These are phyloP conservation scores for Austroboletus festivus DNA, from an alignment of 768 basidiomycete genomes.

Conservation along the genomic window DNA sequence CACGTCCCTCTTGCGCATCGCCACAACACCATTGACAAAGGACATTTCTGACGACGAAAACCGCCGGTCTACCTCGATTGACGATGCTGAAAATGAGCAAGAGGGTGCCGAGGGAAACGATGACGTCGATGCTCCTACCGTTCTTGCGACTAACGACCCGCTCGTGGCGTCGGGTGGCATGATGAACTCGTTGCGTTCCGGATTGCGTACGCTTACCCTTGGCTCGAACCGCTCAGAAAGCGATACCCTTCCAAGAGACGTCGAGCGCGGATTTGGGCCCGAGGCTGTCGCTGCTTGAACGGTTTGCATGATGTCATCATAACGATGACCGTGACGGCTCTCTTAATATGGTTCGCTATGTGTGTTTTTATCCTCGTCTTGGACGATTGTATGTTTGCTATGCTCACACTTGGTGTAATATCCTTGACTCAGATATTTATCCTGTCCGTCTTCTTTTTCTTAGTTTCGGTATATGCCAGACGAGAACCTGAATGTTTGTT, in stretches of 20 bases:
- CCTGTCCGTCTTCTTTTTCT: too few species aligned
- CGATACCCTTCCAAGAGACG: slow-evolving; percentile 29
- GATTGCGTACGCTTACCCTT: slow-evolving; percentile 25
- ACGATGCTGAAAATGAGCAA: slow-evolving; percentile 25
- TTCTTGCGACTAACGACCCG: slow-evolving; percentile 8
- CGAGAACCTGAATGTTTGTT: too few species aligned
- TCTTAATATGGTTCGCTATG: slow-evolving; percentile 1
- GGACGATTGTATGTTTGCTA: too few species aligned
- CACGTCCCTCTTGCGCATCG: slow-evolving; percentile 81
- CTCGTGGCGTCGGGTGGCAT: slow-evolving; percentile 14
- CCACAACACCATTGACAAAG: slow-evolving; percentile 58
- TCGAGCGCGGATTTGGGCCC: slow-evolving; percentile 21
- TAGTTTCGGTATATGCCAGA: too few species aligned
- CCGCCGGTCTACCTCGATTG: slow-evolving; percentile 23
- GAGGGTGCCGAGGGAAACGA: slow-evolving; percentile 11
- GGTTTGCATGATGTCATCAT: too few species aligned
- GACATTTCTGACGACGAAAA: slow-evolving; percentile 34
- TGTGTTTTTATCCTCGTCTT: background rate
- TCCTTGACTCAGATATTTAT: too few species aligned
- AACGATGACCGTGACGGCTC: too few species aligned
- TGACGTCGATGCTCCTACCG: background rate
- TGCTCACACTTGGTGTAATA: too few species aligned
- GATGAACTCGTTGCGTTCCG: slow-evolving; percentile 26
- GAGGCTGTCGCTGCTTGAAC: slow-evolving; percentile 12
- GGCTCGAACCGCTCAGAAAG: slow-evolving; percentile 18